Evolutionary conservation across 2,329 filamentous ascomycete species (phyloP), one percentile per base, ranked within the genome.

Genomic region (Fusarium sp.): DNA sequence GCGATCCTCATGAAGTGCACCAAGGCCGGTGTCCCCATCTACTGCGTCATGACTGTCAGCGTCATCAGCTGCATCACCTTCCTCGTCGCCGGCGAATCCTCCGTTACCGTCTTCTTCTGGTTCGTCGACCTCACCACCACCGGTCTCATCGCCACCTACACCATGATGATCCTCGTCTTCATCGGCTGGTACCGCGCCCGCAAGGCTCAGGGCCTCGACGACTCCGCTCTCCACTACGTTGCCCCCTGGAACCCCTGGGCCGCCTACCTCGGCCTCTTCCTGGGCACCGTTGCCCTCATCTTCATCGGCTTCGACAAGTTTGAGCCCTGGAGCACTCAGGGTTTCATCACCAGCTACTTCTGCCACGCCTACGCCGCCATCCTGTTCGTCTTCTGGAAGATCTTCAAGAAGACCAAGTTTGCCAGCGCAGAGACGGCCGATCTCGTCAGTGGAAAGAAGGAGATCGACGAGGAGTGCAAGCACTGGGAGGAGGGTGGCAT

Each of bases 251-350:
- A 88, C 65, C 89, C 90, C 0, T 91, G 85, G 71, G 83, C 84
- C 10, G 84, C 88, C 1, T 90, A 85, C 77, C 83, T 88, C 43
- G 86, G 84, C 1, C 81, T 91, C 0, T 64, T 84, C 6, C 75
- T 90, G 24, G 85, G 88, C 18, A 80, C 81, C 20, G 73, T 87
- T 7, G 82, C 89, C 50, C 86, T 90, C 60, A 72, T 91, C 27
- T 89, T 90, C 64, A 87, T 90, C 52, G 88, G 90, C 18, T 90
- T 89, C 66, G 85, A 89, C 68, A 82, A 86, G 24, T 90, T 91
- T 72, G 82, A 85, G 68, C 88, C 88, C 8, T 89, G 85, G 73
- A 84, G 80, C 43, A 82, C 83, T 0, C 82, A 86, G 11, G 83
- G 83, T 50, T 90, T 90, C 79, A 74, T 90, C 61, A 87, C 88